Conservation (phyloP, 2,329 filamentous ascomycete genomes). For the Purpureocillium takamizusanense region DNA sequence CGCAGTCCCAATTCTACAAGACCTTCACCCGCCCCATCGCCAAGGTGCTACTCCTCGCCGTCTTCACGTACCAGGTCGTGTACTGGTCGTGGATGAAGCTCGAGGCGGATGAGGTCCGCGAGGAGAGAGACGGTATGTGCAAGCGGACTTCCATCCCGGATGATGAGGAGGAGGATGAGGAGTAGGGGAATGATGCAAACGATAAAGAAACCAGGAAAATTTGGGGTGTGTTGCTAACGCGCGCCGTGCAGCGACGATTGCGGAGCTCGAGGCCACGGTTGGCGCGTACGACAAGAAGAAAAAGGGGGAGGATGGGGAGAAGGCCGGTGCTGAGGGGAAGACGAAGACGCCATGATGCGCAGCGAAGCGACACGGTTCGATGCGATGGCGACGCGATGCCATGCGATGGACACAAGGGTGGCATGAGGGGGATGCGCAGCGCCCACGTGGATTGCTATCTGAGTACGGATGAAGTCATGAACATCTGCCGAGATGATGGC, state of each 20-base stretch:
- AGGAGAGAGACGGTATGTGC: slow-evolving; percentile 47
- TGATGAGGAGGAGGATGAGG: too few species aligned
- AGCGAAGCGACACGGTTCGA: not conserved
- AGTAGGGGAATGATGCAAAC: too few species aligned
- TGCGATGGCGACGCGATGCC: not conserved
- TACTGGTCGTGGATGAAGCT: slow-evolving; percentile 70
- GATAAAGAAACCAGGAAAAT: too few species aligned
- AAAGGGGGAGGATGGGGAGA: too few species aligned
- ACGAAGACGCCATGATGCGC: slow-evolving; percentile 9
- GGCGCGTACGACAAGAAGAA: slow-evolving; percentile 20
- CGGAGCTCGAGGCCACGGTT: slow-evolving; percentile 27
- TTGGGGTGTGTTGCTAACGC: too few species aligned
- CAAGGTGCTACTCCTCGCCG: slow-evolving; percentile 65
- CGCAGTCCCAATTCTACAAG: slow-evolving; percentile 62
- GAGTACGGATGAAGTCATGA: too few species aligned
- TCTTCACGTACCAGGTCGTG: slow-evolving; percentile 69
- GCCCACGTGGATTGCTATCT: too few species aligned
- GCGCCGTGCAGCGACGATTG: slow-evolving; percentile 25
- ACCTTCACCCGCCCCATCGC: slow-evolving; percentile 64
- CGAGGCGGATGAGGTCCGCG: slow-evolving; percentile 60
- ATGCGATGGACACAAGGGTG: too few species aligned
- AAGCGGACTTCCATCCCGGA: too few species aligned
- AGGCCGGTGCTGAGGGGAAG: not conserved
- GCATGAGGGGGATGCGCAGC: too few species aligned
- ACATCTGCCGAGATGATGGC: too few species aligned